Conservation (phyloP, 129 eudicot genomes). For the Flaveria bidentis region DNA sequence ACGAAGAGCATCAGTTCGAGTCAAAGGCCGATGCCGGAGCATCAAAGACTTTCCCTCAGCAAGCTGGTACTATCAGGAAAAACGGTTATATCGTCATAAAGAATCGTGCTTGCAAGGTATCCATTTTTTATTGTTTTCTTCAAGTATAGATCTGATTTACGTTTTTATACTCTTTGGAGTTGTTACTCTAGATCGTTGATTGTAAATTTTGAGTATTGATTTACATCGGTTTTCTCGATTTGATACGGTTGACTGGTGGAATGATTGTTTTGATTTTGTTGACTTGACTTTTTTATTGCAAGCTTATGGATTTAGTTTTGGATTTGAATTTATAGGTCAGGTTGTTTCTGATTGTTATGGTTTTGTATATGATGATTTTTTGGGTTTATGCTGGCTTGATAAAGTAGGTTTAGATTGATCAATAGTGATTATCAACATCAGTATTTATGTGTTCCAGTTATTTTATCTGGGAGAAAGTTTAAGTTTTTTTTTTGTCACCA, state of each 20-base stretch:
- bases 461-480: neutral
- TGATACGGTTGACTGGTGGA: conserved; percentile 10
- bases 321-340: neutral
- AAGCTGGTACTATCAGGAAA: conserved; percentile 73
- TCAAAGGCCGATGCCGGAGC: conserved; percentile 76
- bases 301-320: neutral
- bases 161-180: neutral
- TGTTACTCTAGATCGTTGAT: conserved; percentile 7
- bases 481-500: too few species aligned
- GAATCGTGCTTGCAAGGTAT: conserved; percentile 75
- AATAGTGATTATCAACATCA: neutral
- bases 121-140: neutral
- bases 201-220: neutral
- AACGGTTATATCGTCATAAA: conserved; percentile 65
- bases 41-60: conserved; percentile 69
- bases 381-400: neutral
- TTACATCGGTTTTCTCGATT: neutral
- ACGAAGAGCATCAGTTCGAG: conserved; percentile 81
- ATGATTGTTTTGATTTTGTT: neutral
- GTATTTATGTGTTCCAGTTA: neutral
- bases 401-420: neutral
- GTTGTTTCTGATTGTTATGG: neutral
- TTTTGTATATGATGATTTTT: neutral
- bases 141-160: conserved; percentile 8
- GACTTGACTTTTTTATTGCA: neutral